Percentiles rank a stretch among this genome's conserved stretches.
These are phyloP conservation scores for Fusarium xylarioides DNA, from an alignment of 2,329 filamentous ascomycete species.

Conservation along the genomic window DNA sequence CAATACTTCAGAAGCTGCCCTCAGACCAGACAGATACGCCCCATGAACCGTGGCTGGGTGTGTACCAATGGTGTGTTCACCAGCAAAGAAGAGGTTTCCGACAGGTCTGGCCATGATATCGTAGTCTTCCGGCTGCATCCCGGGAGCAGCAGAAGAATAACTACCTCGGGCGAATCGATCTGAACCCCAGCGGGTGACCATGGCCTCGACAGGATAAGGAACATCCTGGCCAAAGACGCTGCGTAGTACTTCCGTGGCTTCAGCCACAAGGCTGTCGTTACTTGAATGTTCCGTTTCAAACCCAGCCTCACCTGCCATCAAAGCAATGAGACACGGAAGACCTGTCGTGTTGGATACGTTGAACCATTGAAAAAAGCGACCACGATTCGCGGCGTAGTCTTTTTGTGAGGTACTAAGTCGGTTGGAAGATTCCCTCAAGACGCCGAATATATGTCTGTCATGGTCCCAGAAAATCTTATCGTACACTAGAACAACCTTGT, in stretches of 20 bases:
- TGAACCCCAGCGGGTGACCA: constrained; percentile 91
- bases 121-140: constrained; percentile 87
- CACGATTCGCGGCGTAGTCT: constrained; percentile 81
- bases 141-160: constrained; percentile 91
- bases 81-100: constrained; percentile 92
- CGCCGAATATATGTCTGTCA: constrained; percentile 90
- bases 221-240: constrained; percentile 78
- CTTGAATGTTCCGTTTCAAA: constrained; percentile 83
- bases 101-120: constrained; percentile 86
- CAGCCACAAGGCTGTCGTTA: constrained; percentile 78
- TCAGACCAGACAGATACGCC: constrained; percentile 91
- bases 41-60: constrained; percentile 98
- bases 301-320: constrained; percentile 96
- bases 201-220: constrained; percentile 81
- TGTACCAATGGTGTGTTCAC: constrained; percentile 94
- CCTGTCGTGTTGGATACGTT: constrained; percentile 92
- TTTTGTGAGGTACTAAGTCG: constrained; percentile 77
- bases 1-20: constrained; percentile 87
- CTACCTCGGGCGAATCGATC: constrained; percentile 93
- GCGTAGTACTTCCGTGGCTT: constrained; percentile 81
- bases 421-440: constrained; percentile 78
- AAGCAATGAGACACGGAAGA: constrained; percentile 83
- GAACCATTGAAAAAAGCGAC: constrained; percentile 98
- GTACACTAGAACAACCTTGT: constrained; percentile 95
- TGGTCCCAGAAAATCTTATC: constrained; percentile 91